phyloP scores from a whole-genome alignment of 768 basidiomycete species.

The Polyporus arcularius region DNA sequence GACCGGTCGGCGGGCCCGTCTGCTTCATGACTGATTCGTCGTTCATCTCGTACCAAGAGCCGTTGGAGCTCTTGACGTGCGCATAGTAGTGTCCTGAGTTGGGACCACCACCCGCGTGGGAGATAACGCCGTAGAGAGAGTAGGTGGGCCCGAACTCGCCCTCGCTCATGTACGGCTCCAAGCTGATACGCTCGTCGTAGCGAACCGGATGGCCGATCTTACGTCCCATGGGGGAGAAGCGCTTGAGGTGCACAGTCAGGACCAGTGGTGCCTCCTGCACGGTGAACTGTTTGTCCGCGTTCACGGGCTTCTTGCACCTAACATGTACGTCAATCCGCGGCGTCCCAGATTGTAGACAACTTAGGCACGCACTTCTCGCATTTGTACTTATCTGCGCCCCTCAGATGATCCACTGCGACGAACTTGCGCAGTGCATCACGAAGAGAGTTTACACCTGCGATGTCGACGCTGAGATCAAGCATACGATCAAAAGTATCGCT shows the following conservation, averaged over 20 bases:
- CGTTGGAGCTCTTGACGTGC: conserved; percentile 68
- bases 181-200: conserved; percentile 75
- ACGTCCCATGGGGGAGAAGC: conserved; percentile 87
- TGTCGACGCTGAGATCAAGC: conserved; percentile 91
- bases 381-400: conserved; percentile 94
- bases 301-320: conserved; percentile 91
- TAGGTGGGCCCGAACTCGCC: conserved; percentile 77
- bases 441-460: conserved; percentile 60
- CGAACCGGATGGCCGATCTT: conserved; percentile 78
- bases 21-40: conserved; percentile 70
- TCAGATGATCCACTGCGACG: conserved; percentile 77
- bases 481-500: conserved; percentile 97
- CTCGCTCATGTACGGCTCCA: conserved; percentile 83
- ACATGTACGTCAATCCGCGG: not conserved
- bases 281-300: conserved; percentile 88
- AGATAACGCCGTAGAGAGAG: conserved; percentile 88
- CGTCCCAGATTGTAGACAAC: not conserved
- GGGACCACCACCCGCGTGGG: conserved; percentile 89
- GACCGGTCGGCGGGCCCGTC: conserved; percentile 49
- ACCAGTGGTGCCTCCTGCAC: conserved; percentile 86
- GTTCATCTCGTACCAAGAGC: conserved; percentile 91
- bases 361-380: conserved; percentile 84
- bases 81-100: conserved; percentile 97
- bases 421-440: conserved; percentile 80
- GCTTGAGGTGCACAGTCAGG: conserved; percentile 91